Evolutionary conservation across 805 yeast genomes (phyloP).

Genomic region (Myxozyma lipomycoides): DNA sequence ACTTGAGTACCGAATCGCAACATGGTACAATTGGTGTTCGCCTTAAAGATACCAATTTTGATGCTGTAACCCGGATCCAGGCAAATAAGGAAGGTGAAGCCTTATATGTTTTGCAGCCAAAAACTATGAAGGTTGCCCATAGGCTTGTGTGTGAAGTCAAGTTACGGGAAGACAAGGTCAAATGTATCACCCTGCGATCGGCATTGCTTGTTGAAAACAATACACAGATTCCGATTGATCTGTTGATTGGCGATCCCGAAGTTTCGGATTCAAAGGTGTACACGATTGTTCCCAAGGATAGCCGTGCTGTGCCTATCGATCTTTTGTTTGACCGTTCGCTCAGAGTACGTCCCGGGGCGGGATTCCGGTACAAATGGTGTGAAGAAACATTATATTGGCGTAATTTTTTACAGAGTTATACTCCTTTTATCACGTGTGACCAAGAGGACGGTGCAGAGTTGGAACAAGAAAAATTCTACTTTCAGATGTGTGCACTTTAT

Average conservation of each 20-base stretch:
- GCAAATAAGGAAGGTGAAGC: slow-evolving; percentile 83
- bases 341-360: slow-evolving; percentile 53
- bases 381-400: slow-evolving; percentile 62
- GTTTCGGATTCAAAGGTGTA: slow-evolving; percentile 38
- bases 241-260: slow-evolving; percentile 40
- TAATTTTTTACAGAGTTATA: slow-evolving; percentile 44
- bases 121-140: slow-evolving; percentile 59
- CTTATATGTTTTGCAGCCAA: slow-evolving; percentile 62
- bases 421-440: slow-evolving; percentile 59
- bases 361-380: slow-evolving; percentile 62
- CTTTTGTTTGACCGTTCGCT: slow-evolving; percentile 57
- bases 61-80: slow-evolving; percentile 52
- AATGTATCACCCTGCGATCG: slow-evolving; percentile 71
- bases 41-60: slow-evolving; percentile 54
- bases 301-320: slow-evolving; percentile 70
- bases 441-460: slow-evolving; percentile 40
- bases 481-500: slow-evolving; percentile 67
- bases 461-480: slow-evolving; percentile 48
- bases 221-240: slow-evolving; percentile 54
- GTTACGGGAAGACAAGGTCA: slow-evolving; percentile 72
- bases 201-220: slow-evolving; percentile 66
- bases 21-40: slow-evolving; percentile 29
- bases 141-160: slow-evolving; percentile 68
- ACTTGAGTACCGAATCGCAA: slow-evolving; percentile 23
- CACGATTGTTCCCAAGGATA: slow-evolving; percentile 50